Percentiles rank a stretch among this genome's conserved stretches.
These are phyloP conservation scores for Endocarpon pusillum DNA, from an alignment of 495 filamentous ascomycete genomes.

Conservation along the genomic window DNA sequence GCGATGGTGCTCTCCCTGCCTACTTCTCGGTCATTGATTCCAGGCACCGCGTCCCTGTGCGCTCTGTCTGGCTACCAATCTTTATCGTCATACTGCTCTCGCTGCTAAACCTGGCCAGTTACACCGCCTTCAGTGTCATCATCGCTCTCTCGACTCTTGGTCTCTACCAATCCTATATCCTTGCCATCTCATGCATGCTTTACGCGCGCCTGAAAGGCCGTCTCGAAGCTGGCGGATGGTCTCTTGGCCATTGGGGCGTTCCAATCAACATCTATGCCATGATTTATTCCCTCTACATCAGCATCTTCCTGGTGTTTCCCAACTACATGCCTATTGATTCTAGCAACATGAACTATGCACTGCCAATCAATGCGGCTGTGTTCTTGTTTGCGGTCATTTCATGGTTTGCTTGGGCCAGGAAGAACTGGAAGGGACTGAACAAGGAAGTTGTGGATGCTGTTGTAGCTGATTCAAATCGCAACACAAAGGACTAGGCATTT, in stretches of 20 bases:
- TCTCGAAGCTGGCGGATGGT: no score
- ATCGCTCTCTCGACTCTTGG: constrained; percentile 29
- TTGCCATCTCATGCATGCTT: constrained; percentile 29
- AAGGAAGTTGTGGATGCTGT: no score
- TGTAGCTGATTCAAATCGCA: no score
- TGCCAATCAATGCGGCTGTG: constrained; percentile 11
- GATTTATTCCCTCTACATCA: constrained; percentile 10
- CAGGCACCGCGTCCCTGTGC: constrained; percentile 28
- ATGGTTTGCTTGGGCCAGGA: constrained; percentile 13
- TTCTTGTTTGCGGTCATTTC: constrained; percentile 11
- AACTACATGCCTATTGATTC: constrained; percentile 12
- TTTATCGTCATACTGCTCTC: constrained; percentile 23
- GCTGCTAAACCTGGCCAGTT: constrained; percentile 31
- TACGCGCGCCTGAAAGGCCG: no score
- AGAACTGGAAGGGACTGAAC: constrained; percentile 11
- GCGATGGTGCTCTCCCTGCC: constrained; percentile 37
- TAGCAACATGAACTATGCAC: constrained; percentile 14
- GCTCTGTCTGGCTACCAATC: constrained; percentile 24
- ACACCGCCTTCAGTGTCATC: constrained; percentile 31
- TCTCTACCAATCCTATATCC: constrained; percentile 33
- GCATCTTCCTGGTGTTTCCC: constrained; percentile 14
- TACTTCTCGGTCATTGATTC: constrained; percentile 28
- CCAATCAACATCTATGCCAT: constrained; percentile 13
- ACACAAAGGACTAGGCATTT: no score
- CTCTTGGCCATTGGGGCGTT: constrained; percentile 12